Conservation (phyloP, 148 eudicot genomes). For the Hydrangea macrophylla region DNA sequence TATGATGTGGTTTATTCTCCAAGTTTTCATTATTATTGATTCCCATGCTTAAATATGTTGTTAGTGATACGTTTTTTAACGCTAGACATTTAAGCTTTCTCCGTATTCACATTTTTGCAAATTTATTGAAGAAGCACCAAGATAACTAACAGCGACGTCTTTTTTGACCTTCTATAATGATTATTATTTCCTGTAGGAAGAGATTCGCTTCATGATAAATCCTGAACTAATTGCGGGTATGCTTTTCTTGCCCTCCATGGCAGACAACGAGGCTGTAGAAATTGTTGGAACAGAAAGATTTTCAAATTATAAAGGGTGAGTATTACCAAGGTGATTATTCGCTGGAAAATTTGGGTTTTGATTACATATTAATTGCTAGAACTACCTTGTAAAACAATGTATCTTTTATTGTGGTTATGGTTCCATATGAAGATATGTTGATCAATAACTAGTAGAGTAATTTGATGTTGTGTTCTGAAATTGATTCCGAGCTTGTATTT, state of each 20-base stretch:
- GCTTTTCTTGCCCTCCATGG: conserved; percentile 95
- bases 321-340: neutral
- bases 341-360: neutral
- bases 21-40: too few species aligned
- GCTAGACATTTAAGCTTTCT: neutral
- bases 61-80: too few species aligned
- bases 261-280: conserved; percentile 94
- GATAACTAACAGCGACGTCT: neutral
- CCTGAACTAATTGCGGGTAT: conserved; percentile 91
- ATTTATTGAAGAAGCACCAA: neutral
- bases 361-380: neutral
- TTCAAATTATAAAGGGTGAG: conserved; percentile 85
- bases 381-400: neutral
- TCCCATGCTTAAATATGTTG: too few species aligned
- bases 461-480: neutral
- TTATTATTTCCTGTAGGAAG: conserved; percentile 57
- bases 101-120: neutral
- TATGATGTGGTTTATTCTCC: too few species aligned
- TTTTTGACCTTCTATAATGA: conserved; percentile 6
- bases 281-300: conserved; percentile 83
- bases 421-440: neutral
- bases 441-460: neutral
- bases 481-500: neutral
- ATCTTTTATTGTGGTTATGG: neutral
- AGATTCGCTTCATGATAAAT: conserved; percentile 96